Conservation (phyloP, 73 alveolate species). For the Paramecium primaurelia region DNA sequence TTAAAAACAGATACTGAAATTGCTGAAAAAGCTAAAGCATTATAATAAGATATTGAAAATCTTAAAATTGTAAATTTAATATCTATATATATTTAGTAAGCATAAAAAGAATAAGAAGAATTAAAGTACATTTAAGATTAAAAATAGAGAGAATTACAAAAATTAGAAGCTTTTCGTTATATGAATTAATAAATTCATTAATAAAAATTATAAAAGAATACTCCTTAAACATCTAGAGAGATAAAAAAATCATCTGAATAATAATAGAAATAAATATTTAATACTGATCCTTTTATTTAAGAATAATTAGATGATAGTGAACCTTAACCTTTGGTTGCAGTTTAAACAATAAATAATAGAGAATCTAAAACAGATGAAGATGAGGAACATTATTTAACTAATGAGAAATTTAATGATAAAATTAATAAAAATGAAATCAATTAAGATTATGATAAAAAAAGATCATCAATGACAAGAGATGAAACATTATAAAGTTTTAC, state of each 20-base stretch:
- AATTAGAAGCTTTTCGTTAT: conserved; percentile 19
- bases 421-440: neutral
- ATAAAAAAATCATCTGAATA: neutral
- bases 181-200: neutral
- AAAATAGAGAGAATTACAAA: neutral
- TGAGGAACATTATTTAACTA: neutral
- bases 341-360: neutral
- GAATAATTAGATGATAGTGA: conserved; percentile 22
- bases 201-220: neutral
- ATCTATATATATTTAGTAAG: neutral
- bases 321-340: conserved; percentile 16
- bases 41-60: neutral
- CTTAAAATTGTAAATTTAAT: neutral
- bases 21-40: neutral
- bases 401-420: neutral
- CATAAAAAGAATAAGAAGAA: neutral
- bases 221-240: neutral
- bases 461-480: neutral
- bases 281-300: neutral
- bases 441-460: neutral
- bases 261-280: neutral
- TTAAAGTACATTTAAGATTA: neutral
- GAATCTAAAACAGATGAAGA: neutral
- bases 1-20: neutral
- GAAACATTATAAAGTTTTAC: neutral